Evolutionary conservation across 306 rosid genomes (phyloP).

Genomic region (Cyclanthera cordifolia): DNA sequence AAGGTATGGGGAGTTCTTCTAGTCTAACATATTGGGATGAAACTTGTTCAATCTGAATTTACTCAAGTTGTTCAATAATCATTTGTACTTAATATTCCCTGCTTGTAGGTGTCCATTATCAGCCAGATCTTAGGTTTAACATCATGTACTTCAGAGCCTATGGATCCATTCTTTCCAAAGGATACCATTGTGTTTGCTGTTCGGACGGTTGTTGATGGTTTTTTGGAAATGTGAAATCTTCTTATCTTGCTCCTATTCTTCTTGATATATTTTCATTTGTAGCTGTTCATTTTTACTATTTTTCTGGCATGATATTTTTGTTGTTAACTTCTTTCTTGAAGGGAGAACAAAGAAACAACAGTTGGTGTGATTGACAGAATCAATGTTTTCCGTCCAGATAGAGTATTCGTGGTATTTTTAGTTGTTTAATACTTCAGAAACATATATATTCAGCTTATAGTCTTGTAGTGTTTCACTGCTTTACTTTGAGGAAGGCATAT

Average conservation of each 20-base stretch:
- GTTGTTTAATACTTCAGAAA: background rate
- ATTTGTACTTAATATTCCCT: conserved; percentile 14
- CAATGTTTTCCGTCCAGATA: conserved; percentile 73
- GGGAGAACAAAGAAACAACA: conserved; percentile 42
- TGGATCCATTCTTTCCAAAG: conserved; percentile 57
- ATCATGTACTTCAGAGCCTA: conserved; percentile 55
- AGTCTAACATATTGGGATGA: background rate
- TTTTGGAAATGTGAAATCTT: conserved; percentile 53
- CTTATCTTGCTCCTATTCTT: conserved; percentile 8
- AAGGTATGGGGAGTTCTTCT: background rate
- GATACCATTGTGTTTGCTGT: conserved; percentile 42
- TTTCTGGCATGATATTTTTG: conserved; percentile 13
- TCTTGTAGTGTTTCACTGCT: background rate
- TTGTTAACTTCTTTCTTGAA: conserved; percentile 26
- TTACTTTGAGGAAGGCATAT: background rate
- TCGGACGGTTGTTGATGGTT: conserved; percentile 81
- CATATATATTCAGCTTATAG: background rate
- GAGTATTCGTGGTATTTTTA: conserved; percentile 66
- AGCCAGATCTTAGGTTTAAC: conserved; percentile 64
- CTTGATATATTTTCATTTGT: background rate
- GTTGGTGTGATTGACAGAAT: conserved; percentile 62
- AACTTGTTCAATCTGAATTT: background rate
- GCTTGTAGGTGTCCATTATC: conserved; percentile 63
- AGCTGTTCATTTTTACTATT: conserved; percentile 1
- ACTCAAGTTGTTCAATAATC: background rate